Percentiles rank a stretch among this genome's conserved stretches.
These are phyloP conservation scores for Candida ponderosae DNA, from an alignment of 805 yeast genomes.

Conservation along the genomic window DNA sequence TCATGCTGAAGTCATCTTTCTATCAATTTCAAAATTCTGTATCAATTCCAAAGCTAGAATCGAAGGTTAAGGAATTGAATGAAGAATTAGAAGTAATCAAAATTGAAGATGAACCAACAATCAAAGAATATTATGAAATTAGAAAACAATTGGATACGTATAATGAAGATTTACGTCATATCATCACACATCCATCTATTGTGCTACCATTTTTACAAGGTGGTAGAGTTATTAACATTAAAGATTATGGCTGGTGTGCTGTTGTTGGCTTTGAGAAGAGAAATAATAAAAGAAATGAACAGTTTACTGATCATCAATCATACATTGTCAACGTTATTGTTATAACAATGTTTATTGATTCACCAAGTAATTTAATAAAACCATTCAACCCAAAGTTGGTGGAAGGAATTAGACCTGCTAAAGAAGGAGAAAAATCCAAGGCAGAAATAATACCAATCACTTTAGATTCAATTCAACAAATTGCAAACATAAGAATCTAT, in stretches of 20 bases:
- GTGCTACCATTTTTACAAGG: slow-evolving; percentile 76
- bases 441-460: slow-evolving; percentile 83
- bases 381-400: slow-evolving; percentile 74
- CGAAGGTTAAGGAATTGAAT: slow-evolving; percentile 47
- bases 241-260: slow-evolving; percentile 95
- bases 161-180: slow-evolving; percentile 67
- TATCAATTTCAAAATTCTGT: slow-evolving; percentile 92
- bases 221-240: slow-evolving; percentile 75
- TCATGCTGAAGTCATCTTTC: slow-evolving; percentile 90
- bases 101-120: slow-evolving; percentile 66
- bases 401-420: slow-evolving; percentile 83
- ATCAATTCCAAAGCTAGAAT: slow-evolving; percentile 80
- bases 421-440: slow-evolving; percentile 59
- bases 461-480: slow-evolving; percentile 60
- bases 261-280: slow-evolving; percentile 74
- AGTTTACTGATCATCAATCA: slow-evolving; percentile 78
- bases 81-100: slow-evolving; percentile 37
- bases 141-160: slow-evolving; percentile 65
- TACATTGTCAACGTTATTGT: slow-evolving; percentile 83
- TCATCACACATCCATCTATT: slow-evolving; percentile 88
- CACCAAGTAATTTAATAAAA: slow-evolving; percentile 78
- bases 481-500: slow-evolving; percentile 75
- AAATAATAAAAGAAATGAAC: slow-evolving; percentile 49
- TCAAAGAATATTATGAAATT: slow-evolving; percentile 79
- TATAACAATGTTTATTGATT: slow-evolving; percentile 65